Evolutionary conservation across 2,329 filamentous ascomycete genomes (phyloP), one percentile per base, ranked within the genome.

Genomic region (Fusarium sp.): DNA sequence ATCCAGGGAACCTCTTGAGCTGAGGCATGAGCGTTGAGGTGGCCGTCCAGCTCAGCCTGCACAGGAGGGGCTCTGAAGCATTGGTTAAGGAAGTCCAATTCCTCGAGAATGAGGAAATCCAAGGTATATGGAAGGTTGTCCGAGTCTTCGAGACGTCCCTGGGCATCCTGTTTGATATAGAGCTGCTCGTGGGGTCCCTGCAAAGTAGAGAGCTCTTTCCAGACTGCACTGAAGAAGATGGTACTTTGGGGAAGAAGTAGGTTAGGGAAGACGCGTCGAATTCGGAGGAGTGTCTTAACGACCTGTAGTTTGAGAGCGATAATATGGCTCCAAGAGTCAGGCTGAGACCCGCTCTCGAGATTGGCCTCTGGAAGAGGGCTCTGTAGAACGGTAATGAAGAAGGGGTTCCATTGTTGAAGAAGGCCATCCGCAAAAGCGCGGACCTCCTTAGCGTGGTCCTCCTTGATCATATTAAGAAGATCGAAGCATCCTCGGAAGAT

Each of bases 381-480:
- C 82, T 96, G 94, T 80, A 98, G 86, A 13, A 92, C 90, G 42
- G 89, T 87, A 74, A 94, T 87, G 84, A 98, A 96, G 84, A 97
- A 97, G 8, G 95, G 94, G 70, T 93, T 91, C 96, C 96, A 99
- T 55, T 89, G 89, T 75, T 87, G 88, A 53, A 98, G 86, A 1
- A 94, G 90, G 78, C 97, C 93, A 68, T 97, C 94, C 58, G 95
- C 94, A 80, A 99, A 99, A 3, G 87, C 88, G 81, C 94, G 96
- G 68, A 98, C 94, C 61, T 93, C 93, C 64, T 88, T 88, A 77
- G 93, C 93, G 82, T 98, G 93, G 75, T 97, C 94, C 74, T 97
- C 95, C 86, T 97, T 93, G 73, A 98, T 93, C 89, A 98, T 97
- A 83, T 98, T 94, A 84, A 99, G 89, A 62, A 96, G 93, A 80